Evolutionary conservation across 805 yeast genomes (phyloP).

Genomic region (Candida qinlingensis): DNA sequence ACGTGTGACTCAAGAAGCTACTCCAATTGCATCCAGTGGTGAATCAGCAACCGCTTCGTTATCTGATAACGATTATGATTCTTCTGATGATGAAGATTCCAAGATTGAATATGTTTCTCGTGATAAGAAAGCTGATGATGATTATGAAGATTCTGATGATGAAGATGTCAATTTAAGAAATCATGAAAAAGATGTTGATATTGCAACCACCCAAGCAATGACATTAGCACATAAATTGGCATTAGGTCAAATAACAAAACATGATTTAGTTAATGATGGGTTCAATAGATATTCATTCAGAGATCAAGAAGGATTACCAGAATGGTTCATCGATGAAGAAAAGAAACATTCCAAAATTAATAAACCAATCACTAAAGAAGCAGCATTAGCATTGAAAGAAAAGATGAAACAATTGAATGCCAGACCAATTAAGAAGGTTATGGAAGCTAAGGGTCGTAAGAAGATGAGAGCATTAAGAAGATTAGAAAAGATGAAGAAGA

Average conservation of each 20-base stretch:
- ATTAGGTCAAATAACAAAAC: slow-evolving; percentile 75
- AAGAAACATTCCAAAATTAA: slow-evolving; percentile 75
- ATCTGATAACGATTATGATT: slow-evolving; percentile 14
- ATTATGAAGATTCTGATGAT: slow-evolving; percentile 47
- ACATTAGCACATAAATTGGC: slow-evolving; percentile 96
- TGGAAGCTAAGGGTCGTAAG: slow-evolving; percentile 96
- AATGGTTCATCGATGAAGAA: slow-evolving; percentile 97
- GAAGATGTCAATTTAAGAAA: slow-evolving; percentile 39
- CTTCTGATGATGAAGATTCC: slow-evolving; percentile 19
- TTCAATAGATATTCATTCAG: slow-evolving; percentile 89
- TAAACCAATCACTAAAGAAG: slow-evolving; percentile 94
- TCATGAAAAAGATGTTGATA: slow-evolving; percentile 64
- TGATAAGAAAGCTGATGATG: slow-evolving; percentile 32
- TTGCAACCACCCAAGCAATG: slow-evolving; percentile 95
- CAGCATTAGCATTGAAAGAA: slow-evolving; percentile 70
- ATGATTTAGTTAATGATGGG: slow-evolving; percentile 88
- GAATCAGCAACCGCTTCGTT: slow-evolving; percentile 22
- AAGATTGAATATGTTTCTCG: slow-evolving; percentile 45
- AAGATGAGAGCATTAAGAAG: slow-evolving; percentile 86
- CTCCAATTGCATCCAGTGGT: slow-evolving; percentile 8
- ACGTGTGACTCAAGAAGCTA: slow-evolving; percentile 3
- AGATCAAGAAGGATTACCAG: slow-evolving; percentile 86
- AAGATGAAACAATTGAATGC: slow-evolving; percentile 82
- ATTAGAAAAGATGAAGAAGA: slow-evolving; percentile 84
- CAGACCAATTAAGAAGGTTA: slow-evolving; percentile 97